Evolutionary conservation across 1,284 basidiomycete species (phyloP).

Genomic region (Ustilago shanxiensis): DNA sequence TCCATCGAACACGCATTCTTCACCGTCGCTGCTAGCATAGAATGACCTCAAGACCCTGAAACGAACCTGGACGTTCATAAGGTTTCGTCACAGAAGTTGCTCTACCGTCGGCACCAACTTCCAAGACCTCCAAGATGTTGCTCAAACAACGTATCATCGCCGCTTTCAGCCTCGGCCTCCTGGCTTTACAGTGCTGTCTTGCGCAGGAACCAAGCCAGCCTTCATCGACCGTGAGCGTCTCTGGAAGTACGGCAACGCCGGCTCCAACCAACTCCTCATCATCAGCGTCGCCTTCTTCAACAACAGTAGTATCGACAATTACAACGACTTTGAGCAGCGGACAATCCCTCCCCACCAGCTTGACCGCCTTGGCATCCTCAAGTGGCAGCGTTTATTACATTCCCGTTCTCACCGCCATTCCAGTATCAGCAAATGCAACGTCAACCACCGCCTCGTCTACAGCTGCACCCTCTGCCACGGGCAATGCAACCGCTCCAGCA

Average conservation of each 20-base stretch:
- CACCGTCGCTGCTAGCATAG: not conserved
- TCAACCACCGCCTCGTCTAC: constrained; percentile 9
- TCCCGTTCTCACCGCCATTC: constrained; percentile 35
- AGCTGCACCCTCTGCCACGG: constrained; percentile 6
- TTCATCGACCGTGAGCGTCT: constrained; percentile 18
- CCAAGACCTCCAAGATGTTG: constrained; percentile 17
- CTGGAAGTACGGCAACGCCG: constrained; percentile 10
- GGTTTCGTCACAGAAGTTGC: not conserved
- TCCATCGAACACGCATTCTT: no score
- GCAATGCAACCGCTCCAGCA: constrained; percentile 16
- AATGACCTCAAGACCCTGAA: constrained; percentile 1
- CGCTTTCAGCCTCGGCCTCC: constrained; percentile 12
- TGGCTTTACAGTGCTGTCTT: constrained; percentile 16
- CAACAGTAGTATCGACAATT: constrained; percentile 31
- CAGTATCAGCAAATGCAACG: constrained; percentile 13
- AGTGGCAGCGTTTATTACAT: constrained; percentile 44
- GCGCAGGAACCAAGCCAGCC: constrained; percentile 18
- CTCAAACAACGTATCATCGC: constrained; percentile 10
- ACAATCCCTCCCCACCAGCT: constrained; percentile 40
- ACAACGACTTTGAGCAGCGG: constrained; percentile 44
- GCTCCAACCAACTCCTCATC: constrained; percentile 15
- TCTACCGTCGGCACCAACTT: not conserved
- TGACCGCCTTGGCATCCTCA: constrained; percentile 31
- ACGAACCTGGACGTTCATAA: not conserved
- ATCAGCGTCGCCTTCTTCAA: constrained; percentile 3